These are phyloP conservation scores for Lipomyces yamadae DNA, from an alignment of 805 yeast genomes.

Conservation along the genomic window DNA sequence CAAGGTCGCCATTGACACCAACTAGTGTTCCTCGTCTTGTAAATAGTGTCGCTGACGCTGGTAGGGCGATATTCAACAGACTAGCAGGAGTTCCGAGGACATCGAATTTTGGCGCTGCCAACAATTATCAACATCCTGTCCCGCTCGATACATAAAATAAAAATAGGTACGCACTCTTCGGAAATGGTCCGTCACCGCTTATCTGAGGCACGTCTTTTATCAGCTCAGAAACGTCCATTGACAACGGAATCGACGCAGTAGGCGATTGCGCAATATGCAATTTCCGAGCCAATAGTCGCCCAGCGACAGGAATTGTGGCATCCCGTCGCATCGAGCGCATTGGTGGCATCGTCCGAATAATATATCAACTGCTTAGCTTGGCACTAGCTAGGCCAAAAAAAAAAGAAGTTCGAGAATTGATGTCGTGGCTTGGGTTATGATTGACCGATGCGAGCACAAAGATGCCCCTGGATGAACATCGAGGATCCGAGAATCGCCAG, in stretches of 20 bases:
- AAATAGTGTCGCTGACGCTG: conserved; percentile 50
- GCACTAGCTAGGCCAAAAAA: background rate
- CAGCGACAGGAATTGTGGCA: background rate
- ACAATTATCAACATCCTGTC: background rate
- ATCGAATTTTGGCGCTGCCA: conserved; percentile 48
- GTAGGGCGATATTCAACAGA: conserved; percentile 51
- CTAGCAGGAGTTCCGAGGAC: conserved; percentile 52
- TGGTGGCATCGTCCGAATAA: background rate
- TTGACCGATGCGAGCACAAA: background rate
- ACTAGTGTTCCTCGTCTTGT: conserved; percentile 52
- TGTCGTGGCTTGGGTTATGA: background rate
- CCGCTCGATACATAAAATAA: background rate
- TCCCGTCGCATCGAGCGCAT: background rate
- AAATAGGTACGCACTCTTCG: conserved; percentile 23
- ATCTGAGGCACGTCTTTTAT: conserved; percentile 37
- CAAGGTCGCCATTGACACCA: conserved; percentile 52
- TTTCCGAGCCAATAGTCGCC: conserved; percentile 8
- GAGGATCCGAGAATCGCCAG: background rate
- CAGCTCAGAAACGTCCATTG: conserved; percentile 39
- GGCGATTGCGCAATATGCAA: conserved; percentile 53
- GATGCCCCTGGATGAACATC: background rate
- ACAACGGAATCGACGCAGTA: conserved; percentile 37
- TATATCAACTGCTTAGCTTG: background rate
- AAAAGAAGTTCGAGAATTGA: background rate
- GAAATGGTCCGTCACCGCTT: conserved; percentile 41